Evolutionary conservation across 441 rosid genomes (phyloP), one percentile per base, ranked within the genome.

Genomic region (Corymbia calophylla): DNA sequence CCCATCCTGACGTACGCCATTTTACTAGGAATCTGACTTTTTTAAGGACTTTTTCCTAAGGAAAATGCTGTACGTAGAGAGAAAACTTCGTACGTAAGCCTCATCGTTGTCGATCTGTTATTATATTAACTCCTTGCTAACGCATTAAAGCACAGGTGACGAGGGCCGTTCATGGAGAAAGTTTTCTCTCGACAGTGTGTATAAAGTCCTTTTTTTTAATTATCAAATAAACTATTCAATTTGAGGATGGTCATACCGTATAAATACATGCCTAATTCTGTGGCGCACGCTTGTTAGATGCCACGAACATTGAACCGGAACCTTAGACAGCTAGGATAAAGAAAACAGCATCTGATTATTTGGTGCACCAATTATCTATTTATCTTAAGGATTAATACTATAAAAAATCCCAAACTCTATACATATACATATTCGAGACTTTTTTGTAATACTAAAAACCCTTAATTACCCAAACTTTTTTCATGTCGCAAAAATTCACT

Each of bases 381-480:
- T 68, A 68, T 4, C 44, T 32, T 32, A 31, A 56, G 14, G 29
- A 6, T 25, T 58, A 2, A 58, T 23, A 58, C 25, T 29, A 58
- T 14, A 12, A 25, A 58, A 58, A 58, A 58, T 2, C 10, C 1
- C 14, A 58, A 58, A 58, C 13, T 58, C 13, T 58, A 58, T 58
- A 58, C 6, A 58, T 3, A 58, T 58, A 23, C 23, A 58, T 58
- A 58, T 0, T 6, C 25, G 1, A 10, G 9, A 4, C 12, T 23
- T 58, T 25, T 58, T 58, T 58, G 14, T 25, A 13, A 9, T 14
- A 58, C 9, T 21, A 56, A 56, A 23, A 56, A 56, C 29, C 9
- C 10, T 23, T 6, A 39, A 39, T 39, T 39, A 39, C 44, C 44
- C 44, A 39, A 39, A 39, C 5, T 4, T 4, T 4, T 39, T 39